These are phyloP conservation scores for Cercospora sp. DNA, from an alignment of 2,329 filamentous ascomycete species.

Conservation along the genomic window DNA sequence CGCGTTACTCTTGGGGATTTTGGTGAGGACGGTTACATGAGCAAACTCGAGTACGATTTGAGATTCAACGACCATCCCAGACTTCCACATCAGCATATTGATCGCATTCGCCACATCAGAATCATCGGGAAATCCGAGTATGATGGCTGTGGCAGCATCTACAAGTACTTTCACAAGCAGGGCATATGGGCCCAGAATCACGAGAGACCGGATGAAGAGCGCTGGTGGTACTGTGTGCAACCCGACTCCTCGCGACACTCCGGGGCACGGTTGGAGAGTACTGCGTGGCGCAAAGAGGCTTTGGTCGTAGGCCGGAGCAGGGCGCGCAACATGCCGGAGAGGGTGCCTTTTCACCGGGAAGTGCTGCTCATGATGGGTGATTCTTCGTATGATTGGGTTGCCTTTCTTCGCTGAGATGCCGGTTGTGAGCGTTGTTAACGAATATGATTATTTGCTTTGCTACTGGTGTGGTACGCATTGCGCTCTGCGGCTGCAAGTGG, in stretches of 20 bases:
- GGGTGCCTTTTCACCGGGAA: background rate
- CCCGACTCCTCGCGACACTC: too few relatives aligned
- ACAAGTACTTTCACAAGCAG: background rate
- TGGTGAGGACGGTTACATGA: too few relatives aligned
- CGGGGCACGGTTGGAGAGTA: background rate
- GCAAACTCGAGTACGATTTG: too few relatives aligned
- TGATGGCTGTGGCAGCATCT: background rate
- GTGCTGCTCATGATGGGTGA: background rate
- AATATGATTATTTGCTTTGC: too few relatives aligned
- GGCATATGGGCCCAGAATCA: too few relatives aligned
- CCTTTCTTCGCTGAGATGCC: background rate
- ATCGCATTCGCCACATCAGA: background rate
- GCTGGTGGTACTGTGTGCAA: background rate
- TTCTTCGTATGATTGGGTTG: background rate
- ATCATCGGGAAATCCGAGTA: background rate
- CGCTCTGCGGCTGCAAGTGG: background rate
- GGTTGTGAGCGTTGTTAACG: too few relatives aligned
- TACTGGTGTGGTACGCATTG: too few relatives aligned
- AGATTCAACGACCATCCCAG: background rate
- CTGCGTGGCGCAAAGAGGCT: background rate
- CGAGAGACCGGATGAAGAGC: too few relatives aligned
- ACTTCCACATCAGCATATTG: background rate
- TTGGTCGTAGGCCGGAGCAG: background rate
- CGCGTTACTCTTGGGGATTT: background rate
- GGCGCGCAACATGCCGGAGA: background rate